Evolutionary conservation across 1,284 basidiomycete genomes (phyloP).

Genomic region (Ustilago trichophora): DNA sequence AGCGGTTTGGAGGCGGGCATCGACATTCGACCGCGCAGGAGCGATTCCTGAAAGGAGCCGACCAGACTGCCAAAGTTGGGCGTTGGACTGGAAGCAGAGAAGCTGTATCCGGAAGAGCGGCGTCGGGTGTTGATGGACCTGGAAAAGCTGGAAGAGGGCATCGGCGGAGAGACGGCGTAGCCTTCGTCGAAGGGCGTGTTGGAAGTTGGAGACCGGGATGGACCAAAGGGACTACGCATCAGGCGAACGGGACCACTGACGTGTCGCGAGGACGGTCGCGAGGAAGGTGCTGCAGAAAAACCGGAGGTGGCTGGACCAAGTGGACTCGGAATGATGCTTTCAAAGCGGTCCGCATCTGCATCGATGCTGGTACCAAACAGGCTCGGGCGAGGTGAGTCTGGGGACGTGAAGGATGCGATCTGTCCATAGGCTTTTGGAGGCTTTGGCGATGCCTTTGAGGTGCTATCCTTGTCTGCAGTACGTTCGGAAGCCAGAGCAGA

Average conservation of each 20-base stretch:
- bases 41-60: constrained; percentile 67
- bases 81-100: constrained; percentile 21
- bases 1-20: constrained; percentile 62
- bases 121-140: constrained; percentile 29
- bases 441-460: background rate
- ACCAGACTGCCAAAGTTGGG: constrained; percentile 58
- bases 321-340: background rate
- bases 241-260: constrained; percentile 32
- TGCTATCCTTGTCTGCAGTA: background rate
- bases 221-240: constrained; percentile 18
- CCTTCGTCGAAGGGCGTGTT: background rate
- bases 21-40: constrained; percentile 66
- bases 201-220: constrained; percentile 8
- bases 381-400: background rate
- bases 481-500: constrained; percentile 19
- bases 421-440: background rate
- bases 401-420: background rate
- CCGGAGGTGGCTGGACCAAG: background rate
- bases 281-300: constrained; percentile 2
- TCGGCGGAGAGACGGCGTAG: constrained; percentile 18
- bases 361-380: background rate
- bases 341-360: background rate
- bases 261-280: constrained; percentile 20
- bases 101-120: constrained; percentile 27
- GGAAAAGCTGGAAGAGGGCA: constrained; percentile 20